These are phyloP conservation scores for Rhizopogon vinicolor DNA, from an alignment of 768 basidiomycete species.

Conservation along the genomic window DNA sequence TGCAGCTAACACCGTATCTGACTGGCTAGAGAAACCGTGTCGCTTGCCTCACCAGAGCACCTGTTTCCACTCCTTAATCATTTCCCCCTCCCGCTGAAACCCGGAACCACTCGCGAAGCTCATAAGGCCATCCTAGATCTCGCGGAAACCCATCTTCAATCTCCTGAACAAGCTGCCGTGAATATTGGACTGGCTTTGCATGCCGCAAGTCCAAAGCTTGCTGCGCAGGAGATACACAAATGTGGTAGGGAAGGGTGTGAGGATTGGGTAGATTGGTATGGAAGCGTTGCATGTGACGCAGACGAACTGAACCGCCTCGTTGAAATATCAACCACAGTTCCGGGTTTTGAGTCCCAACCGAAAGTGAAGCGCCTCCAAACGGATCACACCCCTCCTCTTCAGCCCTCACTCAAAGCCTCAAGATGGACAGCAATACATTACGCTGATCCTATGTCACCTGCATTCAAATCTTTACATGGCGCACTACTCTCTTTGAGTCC, in stretches of 20 bases:
- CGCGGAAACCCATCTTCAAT: conserved; percentile 41
- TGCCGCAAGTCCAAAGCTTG: conserved; percentile 72
- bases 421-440: conserved; percentile 74
- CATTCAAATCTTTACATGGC: conserved; percentile 67
- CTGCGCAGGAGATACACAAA: conserved; percentile 40
- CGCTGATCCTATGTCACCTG: conserved; percentile 56
- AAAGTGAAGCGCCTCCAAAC: conserved; percentile 59
- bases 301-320: conserved; percentile 53
- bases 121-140: conserved; percentile 36
- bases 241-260: conserved; percentile 39
- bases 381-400: conserved; percentile 68
- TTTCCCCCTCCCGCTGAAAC: conserved; percentile 46
- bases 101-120: conserved; percentile 40
- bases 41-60: conserved; percentile 62
- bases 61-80: conserved; percentile 74
- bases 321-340: conserved; percentile 32
- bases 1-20: not conserved
- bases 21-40: conserved; percentile 69
- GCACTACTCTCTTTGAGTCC: conserved; percentile 51
- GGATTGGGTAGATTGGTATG: conserved; percentile 87
- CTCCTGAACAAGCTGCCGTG: conserved; percentile 47
- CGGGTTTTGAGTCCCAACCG: conserved; percentile 14
- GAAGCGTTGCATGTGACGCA: conserved; percentile 63
- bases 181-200: conserved; percentile 76
- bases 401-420: conserved; percentile 41